Base-by-base conservation (phyloP, 257 asterid genomes). In the Fraxinus excelsior region DNA sequence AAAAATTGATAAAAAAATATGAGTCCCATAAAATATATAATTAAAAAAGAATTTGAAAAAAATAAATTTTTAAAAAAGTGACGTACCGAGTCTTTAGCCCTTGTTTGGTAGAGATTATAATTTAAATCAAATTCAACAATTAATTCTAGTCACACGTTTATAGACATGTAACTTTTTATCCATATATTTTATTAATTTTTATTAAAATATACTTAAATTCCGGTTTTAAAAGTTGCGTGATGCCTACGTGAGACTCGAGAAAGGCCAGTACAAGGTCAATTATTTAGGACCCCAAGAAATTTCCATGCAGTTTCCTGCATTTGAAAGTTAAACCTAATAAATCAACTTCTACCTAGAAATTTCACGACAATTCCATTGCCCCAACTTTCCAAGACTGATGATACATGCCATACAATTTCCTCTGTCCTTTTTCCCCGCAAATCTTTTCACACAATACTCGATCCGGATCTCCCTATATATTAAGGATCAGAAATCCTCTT, bases 291-390 rank as follows among this genome's bases (percentile, higher is more conserved):
- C 67, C 69, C 51, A 16, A 70, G 88, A 85, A 85, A 74, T 29
- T 85, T 56, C 88, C 80, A 25, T 80, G 88, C 78, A 85, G 76
- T 74, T 82, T 85, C 88, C 86, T 67, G 38, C 71, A 10, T 10
- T 40, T 49, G 21, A 77, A 83, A 74, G 40, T 5, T 71, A 74
- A 70, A 75, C 77, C 81, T 80, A 74, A 79, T 76, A 49, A 38
- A 7, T 42, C 56, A 19, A 19, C 12, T n/a, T 7, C 28, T 56
- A 7, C 65, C 53, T 8, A 14, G 71, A 62, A 82, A 69, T 78
- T 85, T 72, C 86, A 7, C 2, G 25, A 81, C 75, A 80, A 75
- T 25, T 73, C 31, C 82, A 74, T 31, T 4, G 19, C 23, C 4
- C 4, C 68, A 38, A 70, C 67, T 74, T 80, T 51, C 62, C 76